phyloP scores from a whole-genome alignment of 352 stramenopile genomes.

The Pythium rhizo-oryzae region DNA sequence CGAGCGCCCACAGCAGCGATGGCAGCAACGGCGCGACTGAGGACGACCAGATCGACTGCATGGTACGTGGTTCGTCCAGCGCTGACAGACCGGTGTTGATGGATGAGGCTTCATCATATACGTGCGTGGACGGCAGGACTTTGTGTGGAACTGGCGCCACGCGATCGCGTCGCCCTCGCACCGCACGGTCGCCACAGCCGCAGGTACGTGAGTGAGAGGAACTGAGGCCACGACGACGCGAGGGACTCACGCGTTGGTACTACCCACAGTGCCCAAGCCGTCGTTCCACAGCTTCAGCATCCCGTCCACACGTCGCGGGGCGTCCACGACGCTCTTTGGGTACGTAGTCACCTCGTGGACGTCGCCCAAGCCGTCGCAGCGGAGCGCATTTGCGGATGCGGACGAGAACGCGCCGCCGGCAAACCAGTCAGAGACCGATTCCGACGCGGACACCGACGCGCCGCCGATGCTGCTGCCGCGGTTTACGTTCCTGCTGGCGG shows the following conservation, averaged over 20 bases:
- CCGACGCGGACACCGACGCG: neutral
- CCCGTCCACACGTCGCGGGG: neutral
- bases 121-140: slow-evolving; percentile 33
- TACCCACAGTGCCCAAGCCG: slow-evolving; percentile 28
- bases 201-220: neutral
- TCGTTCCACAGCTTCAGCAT: slow-evolving; percentile 55
- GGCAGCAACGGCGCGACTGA: neutral
- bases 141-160: slow-evolving; percentile 43
- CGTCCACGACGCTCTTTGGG: slow-evolving; percentile 29
- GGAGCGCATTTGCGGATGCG: neutral
- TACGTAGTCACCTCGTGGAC: slow-evolving; percentile 44
- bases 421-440: neutral
- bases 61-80: slow-evolving; percentile 1
- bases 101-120: neutral
- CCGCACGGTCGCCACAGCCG: slow-evolving; percentile 22
- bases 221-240: neutral
- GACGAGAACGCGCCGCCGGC: neutral
- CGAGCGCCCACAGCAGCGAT: neutral
- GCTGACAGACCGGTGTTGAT: neutral
- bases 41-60: slow-evolving; percentile 3
- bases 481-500: slow-evolving; percentile 14
- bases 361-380: neutral
- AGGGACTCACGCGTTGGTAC: too few species aligned
- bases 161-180: slow-evolving; percentile 30
- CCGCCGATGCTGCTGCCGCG: slow-evolving; percentile 4